phyloP scores from a whole-genome alignment of 1,139 yeast genomes.

The Magnusiomyces fungicola region DNA sequence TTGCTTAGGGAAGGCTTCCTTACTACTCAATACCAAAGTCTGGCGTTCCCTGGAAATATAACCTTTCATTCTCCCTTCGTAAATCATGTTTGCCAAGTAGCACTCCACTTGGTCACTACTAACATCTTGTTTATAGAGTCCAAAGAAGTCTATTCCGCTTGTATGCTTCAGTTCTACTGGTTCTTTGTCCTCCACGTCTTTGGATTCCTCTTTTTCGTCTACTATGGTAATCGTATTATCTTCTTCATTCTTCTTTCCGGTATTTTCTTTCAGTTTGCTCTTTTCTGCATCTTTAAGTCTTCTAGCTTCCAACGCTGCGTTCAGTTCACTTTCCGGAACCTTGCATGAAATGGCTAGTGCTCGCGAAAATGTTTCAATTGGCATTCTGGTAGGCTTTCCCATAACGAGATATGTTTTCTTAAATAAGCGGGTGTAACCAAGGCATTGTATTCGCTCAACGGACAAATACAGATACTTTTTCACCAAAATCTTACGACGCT shows the following conservation, averaged over 20 bases:
- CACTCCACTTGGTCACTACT: slow-evolving; percentile 58
- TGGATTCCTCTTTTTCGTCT: background rate
- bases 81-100: slow-evolving; percentile 59
- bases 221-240: background rate
- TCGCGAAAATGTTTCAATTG: slow-evolving; percentile 41
- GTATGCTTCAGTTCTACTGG: slow-evolving; percentile 11
- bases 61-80: slow-evolving; percentile 62
- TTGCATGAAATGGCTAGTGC: slow-evolving; percentile 38
- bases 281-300: slow-evolving; percentile 8
- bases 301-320: slow-evolving; percentile 17
- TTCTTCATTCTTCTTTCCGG: background rate
- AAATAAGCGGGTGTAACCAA: slow-evolving; percentile 48
- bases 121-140: slow-evolving; percentile 1
- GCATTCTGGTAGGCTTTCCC: slow-evolving; percentile 39
- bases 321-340: slow-evolving; percentile 7
- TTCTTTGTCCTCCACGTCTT: slow-evolving; percentile 8
- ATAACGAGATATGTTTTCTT: slow-evolving; percentile 39
- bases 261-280: background rate
- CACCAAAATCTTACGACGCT: slow-evolving; percentile 46
- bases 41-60: slow-evolving; percentile 71
- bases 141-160: background rate
- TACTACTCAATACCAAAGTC: slow-evolving; percentile 70
- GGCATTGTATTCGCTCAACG: slow-evolving; percentile 46
- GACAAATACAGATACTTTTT: slow-evolving; percentile 57
- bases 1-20: slow-evolving; percentile 56